A percentile compares a stretch with the other conserved stretches of the same genome.
phyloP scores from a whole-genome alignment of 805 yeast genomes.

The Huiozyma naganishii region DNA sequence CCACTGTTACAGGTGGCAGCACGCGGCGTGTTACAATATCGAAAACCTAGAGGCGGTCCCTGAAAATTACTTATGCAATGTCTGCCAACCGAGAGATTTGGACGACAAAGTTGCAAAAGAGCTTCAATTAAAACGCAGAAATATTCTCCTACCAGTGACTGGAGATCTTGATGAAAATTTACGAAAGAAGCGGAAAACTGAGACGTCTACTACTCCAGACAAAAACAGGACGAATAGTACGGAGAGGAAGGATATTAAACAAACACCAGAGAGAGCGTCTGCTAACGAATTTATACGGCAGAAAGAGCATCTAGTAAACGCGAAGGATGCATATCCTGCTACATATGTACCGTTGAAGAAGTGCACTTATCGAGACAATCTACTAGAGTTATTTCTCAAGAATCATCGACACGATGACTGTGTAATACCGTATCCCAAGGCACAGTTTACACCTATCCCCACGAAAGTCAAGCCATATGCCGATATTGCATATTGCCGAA shows the following conservation, averaged over 20 bases:
- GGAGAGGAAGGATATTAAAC: background rate
- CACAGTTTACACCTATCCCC: conserved; percentile 19
- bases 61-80: conserved; percentile 69
- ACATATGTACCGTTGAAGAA: conserved; percentile 26
- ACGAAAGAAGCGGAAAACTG: conserved; percentile 10
- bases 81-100: conserved; percentile 49
- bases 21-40: conserved; percentile 81
- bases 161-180: conserved; percentile 2
- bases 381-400: conserved; percentile 34
- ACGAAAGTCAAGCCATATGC: conserved; percentile 44
- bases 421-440: conserved; percentile 12
- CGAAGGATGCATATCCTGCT: conserved; percentile 29
- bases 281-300: conserved; percentile 22
- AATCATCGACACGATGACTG: conserved; percentile 34
- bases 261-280: background rate
- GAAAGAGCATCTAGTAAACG: conserved; percentile 27
- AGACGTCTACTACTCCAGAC: background rate
- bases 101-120: conserved; percentile 35
- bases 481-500: conserved; percentile 44
- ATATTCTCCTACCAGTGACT: background rate
- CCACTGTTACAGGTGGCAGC: conserved; percentile 88
- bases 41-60: conserved; percentile 65
- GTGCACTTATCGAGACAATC: conserved; percentile 34
- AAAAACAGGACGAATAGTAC: background rate
- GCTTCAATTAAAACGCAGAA: conserved; percentile 23